Evolutionary conservation across 2,329 filamentous ascomycete genomes (phyloP).

Genomic region (Aspergillus pseudonomiae): DNA sequence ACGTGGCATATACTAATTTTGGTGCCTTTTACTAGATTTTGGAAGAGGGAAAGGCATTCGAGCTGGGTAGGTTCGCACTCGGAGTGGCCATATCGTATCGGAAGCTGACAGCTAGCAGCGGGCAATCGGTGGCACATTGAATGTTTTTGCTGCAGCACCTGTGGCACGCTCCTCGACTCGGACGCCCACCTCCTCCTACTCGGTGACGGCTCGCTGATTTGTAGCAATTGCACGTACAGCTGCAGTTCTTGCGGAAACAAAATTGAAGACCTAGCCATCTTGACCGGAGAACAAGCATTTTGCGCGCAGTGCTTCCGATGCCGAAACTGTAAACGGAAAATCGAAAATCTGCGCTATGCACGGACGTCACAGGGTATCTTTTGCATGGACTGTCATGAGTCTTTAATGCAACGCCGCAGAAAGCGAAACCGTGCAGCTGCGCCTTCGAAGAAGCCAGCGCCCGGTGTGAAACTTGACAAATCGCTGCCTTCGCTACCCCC

Average conservation of each 20-base stretch:
- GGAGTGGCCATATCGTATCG: not conserved
- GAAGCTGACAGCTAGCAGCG: constrained; percentile 56
- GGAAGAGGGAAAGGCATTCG: constrained; percentile 97
- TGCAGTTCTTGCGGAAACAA: constrained; percentile 96
- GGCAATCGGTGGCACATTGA: constrained; percentile 98
- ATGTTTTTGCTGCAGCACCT: constrained; percentile 97
- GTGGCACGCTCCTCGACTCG: constrained; percentile 92
- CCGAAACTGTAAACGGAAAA: constrained; percentile 97
- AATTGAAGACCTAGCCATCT: constrained; percentile 95
- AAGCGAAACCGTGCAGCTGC: constrained; percentile 75
- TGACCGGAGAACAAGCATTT: constrained; percentile 97
- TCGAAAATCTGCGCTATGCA: constrained; percentile 96
- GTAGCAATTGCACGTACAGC: constrained; percentile 99
- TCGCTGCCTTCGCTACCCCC: constrained; percentile 88
- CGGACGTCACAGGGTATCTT: constrained; percentile 98
- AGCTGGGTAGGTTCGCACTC: constrained; percentile 70
- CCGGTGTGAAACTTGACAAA: constrained; percentile 75
- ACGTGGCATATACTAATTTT: constrained; percentile 13
- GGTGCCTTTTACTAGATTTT: constrained; percentile 67
- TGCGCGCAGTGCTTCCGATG: constrained; percentile 97
- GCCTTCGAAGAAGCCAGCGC: constrained; percentile 34
- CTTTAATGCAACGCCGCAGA: constrained; percentile 85
- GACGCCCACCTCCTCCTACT: constrained; percentile 96
- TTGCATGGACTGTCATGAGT: constrained; percentile 98
- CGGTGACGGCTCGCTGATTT: constrained; percentile 96